Conservation (phyloP, 192 early-diverging fungal genomes). For the Coemansia sp. region DNA sequence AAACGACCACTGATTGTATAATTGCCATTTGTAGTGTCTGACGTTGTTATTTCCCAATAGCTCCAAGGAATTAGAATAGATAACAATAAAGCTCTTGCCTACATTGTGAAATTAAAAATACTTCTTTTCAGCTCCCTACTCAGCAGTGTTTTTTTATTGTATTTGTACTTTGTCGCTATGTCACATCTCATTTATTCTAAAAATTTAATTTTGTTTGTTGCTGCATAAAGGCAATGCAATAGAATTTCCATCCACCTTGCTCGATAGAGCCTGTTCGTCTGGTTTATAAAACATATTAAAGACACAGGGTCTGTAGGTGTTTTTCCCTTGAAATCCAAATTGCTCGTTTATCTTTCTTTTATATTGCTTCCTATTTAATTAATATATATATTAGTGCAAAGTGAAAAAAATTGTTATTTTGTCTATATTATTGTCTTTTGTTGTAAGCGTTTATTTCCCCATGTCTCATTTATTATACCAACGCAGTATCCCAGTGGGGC, state of each 20-base stretch:
- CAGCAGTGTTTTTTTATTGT: neutral
- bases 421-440: neutral
- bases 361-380: too few species aligned
- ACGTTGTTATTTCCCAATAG: neutral
- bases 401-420: neutral
- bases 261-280: too few species aligned
- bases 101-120: neutral
- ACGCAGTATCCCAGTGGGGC: slow-evolving; percentile 4
- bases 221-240: neutral
- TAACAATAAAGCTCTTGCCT: neutral
- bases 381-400: too few species aligned
- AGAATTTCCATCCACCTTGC: too few species aligned
- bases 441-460: neutral
- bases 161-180: neutral
- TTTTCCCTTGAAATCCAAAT: too few species aligned
- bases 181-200: neutral
- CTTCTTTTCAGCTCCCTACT: neutral
- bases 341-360: too few species aligned
- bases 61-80: neutral
- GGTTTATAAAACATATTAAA: too few species aligned
- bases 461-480: neutral
- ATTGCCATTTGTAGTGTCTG: neutral
- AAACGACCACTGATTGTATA: neutral
- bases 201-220: neutral
- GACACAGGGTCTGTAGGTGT: too few species aligned